A percentile compares a stretch with the other conserved stretches of the same genome.
These are phyloP conservation scores for Canavalia ensiformis DNA, from an alignment of 306 rosid genomes.

Conservation along the genomic window DNA sequence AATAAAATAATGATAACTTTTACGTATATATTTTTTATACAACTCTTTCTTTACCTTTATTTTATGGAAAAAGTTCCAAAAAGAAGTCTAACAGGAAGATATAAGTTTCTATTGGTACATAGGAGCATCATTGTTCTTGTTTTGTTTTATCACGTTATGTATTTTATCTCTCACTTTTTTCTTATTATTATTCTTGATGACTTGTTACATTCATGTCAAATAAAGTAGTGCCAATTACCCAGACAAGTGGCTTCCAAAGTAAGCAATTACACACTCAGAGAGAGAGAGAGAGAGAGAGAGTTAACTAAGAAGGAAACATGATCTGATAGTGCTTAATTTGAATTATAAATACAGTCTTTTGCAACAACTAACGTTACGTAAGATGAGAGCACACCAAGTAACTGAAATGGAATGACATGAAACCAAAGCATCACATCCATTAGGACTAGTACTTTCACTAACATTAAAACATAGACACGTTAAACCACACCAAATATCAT, in stretches of 20 bases:
- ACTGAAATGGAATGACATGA: conserved; percentile 56
- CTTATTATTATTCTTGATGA: background rate
- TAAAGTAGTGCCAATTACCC: background rate
- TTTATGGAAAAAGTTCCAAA: no score
- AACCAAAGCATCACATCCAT: conserved; percentile 55
- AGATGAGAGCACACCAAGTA: conserved; percentile 57
- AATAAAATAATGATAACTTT: no score
- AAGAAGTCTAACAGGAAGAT: no score
- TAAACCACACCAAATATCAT: conserved; percentile 57
- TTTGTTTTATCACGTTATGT: background rate
- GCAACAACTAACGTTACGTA: conserved; percentile 52
- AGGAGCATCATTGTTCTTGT: no score
- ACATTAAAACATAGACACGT: conserved; percentile 44
- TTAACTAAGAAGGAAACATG: conserved; percentile 38
- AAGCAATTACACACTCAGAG: background rate
- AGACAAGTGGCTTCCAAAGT: background rate
- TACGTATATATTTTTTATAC: no score
- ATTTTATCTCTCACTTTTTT: background rate
- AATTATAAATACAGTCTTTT: conserved; percentile 52
- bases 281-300: conserved; percentile 1
- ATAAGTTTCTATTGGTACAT: no score
- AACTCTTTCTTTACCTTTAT: no score
- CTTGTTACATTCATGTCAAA: background rate
- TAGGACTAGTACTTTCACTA: conserved; percentile 46
- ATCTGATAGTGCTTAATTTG: conserved; percentile 47